Percentiles rank a stretch among this genome's conserved stretches.
phyloP scores from a whole-genome alignment of 1,139 yeast genomes.

The Geotrichum restrictum region DNA sequence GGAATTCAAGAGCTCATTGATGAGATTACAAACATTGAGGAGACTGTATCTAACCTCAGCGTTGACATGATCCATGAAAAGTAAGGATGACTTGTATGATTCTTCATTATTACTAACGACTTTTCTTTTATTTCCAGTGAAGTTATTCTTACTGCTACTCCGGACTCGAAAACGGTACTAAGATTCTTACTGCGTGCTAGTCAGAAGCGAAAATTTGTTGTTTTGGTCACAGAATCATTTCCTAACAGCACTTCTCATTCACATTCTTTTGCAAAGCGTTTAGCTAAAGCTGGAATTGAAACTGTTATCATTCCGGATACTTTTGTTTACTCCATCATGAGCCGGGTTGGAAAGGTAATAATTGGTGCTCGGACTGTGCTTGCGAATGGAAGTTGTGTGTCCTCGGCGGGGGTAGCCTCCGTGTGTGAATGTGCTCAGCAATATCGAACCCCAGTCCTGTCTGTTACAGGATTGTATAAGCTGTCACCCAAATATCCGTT shows the following conservation, averaged over 20 bases:
- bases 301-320: slow-evolving; percentile 91
- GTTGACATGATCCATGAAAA: slow-evolving; percentile 92
- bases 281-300: slow-evolving; percentile 83
- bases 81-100: background rate
- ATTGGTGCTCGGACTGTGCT: slow-evolving; percentile 88
- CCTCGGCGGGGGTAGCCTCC: slow-evolving; percentile 85
- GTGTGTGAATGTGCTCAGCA: slow-evolving; percentile 96
- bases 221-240: slow-evolving; percentile 84
- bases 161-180: slow-evolving; percentile 82
- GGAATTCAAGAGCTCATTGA: slow-evolving; percentile 91
- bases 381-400: slow-evolving; percentile 93
- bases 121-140: slow-evolving; percentile 42
- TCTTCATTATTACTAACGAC: slow-evolving; percentile 6
- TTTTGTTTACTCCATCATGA: slow-evolving; percentile 92
- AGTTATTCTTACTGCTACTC: slow-evolving; percentile 86
- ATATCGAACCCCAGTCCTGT: slow-evolving; percentile 90
- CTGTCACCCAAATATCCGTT: slow-evolving; percentile 92
- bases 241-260: slow-evolving; percentile 80
- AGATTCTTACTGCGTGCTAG: slow-evolving; percentile 85
- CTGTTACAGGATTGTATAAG: slow-evolving; percentile 90
- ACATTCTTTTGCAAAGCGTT: slow-evolving; percentile 70
- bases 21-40: slow-evolving; percentile 85
- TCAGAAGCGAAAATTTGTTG: slow-evolving; percentile 85
- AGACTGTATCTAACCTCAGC: slow-evolving; percentile 84
- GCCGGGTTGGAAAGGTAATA: slow-evolving; percentile 92